These are phyloP conservation scores for Helicocarpus griseus DNA, from an alignment of 2,329 filamentous ascomycete genomes.

Conservation along the genomic window DNA sequence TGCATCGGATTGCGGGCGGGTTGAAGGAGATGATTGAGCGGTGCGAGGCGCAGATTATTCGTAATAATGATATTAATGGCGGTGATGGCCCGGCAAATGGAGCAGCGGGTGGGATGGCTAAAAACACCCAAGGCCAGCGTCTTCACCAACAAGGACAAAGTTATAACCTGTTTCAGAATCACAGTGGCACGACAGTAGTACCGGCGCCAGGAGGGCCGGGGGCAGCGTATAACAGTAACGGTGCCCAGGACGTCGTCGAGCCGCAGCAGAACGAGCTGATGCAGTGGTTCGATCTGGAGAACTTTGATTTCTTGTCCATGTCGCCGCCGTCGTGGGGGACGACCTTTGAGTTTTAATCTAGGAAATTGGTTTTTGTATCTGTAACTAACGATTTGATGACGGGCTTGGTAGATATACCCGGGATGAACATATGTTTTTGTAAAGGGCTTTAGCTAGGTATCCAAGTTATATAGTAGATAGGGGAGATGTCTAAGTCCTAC, in stretches of 20 bases:
- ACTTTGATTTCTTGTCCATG: constrained; percentile 12
- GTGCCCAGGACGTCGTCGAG: not conserved
- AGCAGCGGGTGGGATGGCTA: not conserved
- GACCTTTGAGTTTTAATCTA: not conserved
- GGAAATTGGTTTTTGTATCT: not conserved
- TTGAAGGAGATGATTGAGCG: constrained; percentile 21
- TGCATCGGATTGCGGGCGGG: constrained; percentile 24
- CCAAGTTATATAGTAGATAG: too few relatives aligned
- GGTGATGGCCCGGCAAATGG: not conserved
- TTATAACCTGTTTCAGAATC: not conserved
- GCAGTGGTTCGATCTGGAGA: constrained; percentile 9
- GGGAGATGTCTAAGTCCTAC: too few relatives aligned
- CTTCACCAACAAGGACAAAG: not conserved
- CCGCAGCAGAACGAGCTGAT: constrained; percentile 5
- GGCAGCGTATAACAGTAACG: not conserved
- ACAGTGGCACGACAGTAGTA: not conserved
- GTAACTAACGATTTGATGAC: too few relatives aligned
- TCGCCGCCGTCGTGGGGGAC: constrained; percentile 9
- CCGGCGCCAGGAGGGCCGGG: too few relatives aligned
- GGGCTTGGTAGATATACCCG: too few relatives aligned
- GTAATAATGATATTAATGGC: not conserved
- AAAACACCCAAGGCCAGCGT: not conserved
- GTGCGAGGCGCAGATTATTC: constrained; percentile 5
- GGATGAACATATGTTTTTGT: not conserved
- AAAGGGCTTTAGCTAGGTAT: too few relatives aligned